phyloP scores from a whole-genome alignment of 1,139 yeast species.

The Neolecta irregularis region DNA sequence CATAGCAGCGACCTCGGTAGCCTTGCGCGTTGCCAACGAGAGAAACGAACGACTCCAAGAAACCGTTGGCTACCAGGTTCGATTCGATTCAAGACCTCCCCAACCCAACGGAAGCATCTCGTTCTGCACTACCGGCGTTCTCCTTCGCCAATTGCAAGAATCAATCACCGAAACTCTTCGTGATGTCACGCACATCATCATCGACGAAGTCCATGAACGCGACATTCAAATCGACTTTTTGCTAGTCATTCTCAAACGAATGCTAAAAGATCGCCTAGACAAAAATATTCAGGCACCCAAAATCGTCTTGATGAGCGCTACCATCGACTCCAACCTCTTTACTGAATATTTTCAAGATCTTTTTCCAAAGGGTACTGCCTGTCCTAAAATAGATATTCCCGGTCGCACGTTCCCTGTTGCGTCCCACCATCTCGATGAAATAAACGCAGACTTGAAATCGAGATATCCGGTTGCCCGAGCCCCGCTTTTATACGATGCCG shows the following conservation, averaged over 20 bases:
- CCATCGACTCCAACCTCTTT: conserved; percentile 49
- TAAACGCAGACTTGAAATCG: conserved; percentile 5
- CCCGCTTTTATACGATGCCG: conserved; percentile 4
- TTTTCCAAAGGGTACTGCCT: conserved; percentile 17
- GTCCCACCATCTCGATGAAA: conserved; percentile 35
- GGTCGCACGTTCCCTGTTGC: conserved; percentile 71
- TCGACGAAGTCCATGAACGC: conserved; percentile 79
- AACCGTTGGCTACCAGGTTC: conserved; percentile 64
- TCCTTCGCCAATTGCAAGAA: conserved; percentile 45
- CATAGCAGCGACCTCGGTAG: conserved; percentile 59
- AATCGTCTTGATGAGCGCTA: conserved; percentile 68
- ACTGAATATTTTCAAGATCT: conserved; percentile 35
- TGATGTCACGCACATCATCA: conserved; percentile 46
- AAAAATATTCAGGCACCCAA: conserved; percentile 32
- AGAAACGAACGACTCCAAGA: conserved; percentile 33
- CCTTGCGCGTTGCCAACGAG: conserved; percentile 53
- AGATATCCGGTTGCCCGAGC: conserved; percentile 7
- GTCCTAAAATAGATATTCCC: conserved; percentile 52
- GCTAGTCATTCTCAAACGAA: conserved; percentile 46
- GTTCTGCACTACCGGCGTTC: conserved; percentile 73
- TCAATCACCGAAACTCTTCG: conserved; percentile 30
- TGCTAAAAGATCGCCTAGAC: conserved; percentile 29
- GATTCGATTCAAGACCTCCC: conserved; percentile 63
- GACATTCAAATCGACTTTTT: conserved; percentile 67
- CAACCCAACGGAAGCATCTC: conserved; percentile 42